Conservation (phyloP, 805 yeast species). For the Metschnikowia anglica region DNA sequence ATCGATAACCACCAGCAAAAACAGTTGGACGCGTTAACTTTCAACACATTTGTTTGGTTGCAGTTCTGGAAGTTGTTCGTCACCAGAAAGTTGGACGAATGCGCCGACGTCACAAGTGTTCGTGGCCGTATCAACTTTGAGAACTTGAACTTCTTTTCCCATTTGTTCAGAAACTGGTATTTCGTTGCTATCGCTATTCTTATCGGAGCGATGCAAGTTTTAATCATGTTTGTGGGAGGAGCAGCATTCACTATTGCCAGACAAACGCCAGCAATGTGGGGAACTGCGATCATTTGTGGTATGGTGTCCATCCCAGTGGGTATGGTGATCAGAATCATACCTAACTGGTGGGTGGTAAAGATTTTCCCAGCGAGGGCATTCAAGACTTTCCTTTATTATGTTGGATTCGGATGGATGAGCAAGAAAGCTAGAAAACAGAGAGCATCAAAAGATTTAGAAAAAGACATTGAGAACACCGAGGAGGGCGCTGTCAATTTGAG, state of each 20-base stretch:
- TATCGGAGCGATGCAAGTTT: conserved; percentile 79
- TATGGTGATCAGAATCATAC: conserved; percentile 68
- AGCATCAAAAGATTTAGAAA: conserved; percentile 21
- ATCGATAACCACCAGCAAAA: conserved; percentile 47
- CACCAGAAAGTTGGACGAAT: conserved; percentile 87
- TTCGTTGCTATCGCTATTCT: conserved; percentile 69
- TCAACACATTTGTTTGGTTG: conserved; percentile 96
- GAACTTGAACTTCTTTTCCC: conserved; percentile 80
- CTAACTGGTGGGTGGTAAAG: conserved; percentile 70
- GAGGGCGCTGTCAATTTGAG: neutral
- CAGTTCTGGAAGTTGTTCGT: conserved; percentile 93
- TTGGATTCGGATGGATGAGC: conserved; percentile 36
- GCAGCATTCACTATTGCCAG: conserved; percentile 83
- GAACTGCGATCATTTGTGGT: conserved; percentile 79
- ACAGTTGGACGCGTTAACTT: conserved; percentile 79
- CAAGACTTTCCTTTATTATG: conserved; percentile 36
- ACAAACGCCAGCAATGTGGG: conserved; percentile 89
- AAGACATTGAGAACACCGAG: conserved; percentile 11
- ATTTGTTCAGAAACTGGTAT: conserved; percentile 78
- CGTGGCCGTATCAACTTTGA: conserved; percentile 57
- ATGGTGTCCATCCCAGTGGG: conserved; percentile 80
- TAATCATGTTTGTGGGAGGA: conserved; percentile 97
- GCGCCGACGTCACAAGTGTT: conserved; percentile 60
- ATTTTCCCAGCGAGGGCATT: conserved; percentile 64
- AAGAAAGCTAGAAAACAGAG: conserved; percentile 25